Conservation (phyloP, 2,329 filamentous ascomycete species). For the Uncinocarpus reesii region DNA sequence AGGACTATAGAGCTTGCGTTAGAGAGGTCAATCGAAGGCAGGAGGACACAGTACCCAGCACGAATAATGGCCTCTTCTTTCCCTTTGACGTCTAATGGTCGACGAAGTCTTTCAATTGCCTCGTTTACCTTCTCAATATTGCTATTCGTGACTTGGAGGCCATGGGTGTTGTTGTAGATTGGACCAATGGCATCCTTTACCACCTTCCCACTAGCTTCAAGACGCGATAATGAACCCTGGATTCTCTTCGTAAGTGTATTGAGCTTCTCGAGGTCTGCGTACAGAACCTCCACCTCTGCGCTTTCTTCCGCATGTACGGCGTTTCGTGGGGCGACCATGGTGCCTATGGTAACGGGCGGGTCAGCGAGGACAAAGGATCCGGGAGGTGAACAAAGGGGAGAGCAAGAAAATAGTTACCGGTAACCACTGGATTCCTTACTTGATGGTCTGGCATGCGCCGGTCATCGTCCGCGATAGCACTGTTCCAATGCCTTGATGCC, state of each 20-base stretch:
- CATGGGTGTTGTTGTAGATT: constrained; percentile 83
- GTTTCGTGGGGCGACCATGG: constrained; percentile 48
- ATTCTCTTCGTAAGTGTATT: constrained; percentile 92
- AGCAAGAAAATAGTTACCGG: background rate
- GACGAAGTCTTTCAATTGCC: constrained; percentile 77
- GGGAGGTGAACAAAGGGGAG: background rate
- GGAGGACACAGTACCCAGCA: constrained; percentile 46
- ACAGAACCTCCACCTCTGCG: constrained; percentile 57
- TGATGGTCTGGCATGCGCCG: background rate
- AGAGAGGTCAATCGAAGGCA: background rate
- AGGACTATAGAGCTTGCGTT: constrained; percentile 43
- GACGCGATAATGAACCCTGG: constrained; percentile 68
- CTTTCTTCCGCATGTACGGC: constrained; percentile 55
- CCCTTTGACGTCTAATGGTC: constrained; percentile 85
- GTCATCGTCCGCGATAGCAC: constrained; percentile 3
- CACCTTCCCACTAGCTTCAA: constrained; percentile 80
- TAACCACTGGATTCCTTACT: background rate
- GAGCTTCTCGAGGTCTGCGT: constrained; percentile 75
- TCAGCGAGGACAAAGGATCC: constrained; percentile 1
- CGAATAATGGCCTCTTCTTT: constrained; percentile 87
- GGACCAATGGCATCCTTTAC: constrained; percentile 88
- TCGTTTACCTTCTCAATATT: constrained; percentile 81
- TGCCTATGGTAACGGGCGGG: background rate
- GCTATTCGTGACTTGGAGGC: constrained; percentile 72
- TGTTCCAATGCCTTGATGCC: background rate